phyloP scores from a whole-genome alignment of 352 stramenopile genomes.

The Phytophthora hybrid region DNA sequence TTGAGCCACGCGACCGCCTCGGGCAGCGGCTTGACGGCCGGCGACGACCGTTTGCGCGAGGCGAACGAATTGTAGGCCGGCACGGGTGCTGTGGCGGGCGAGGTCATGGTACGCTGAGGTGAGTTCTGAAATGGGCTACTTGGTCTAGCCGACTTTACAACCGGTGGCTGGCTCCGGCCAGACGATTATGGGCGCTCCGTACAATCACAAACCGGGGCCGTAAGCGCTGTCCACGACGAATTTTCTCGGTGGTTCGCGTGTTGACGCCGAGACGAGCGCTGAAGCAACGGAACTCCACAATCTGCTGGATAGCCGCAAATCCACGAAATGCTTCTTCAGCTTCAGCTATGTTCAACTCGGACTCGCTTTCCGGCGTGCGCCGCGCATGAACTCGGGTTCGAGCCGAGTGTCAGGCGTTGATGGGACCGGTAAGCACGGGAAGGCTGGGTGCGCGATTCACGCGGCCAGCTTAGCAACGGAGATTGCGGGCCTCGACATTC shows the following conservation, averaged over 20 bases:
- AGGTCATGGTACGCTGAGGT: conserved; percentile 24
- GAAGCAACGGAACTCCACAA: conserved; percentile 10
- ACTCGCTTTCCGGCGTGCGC: conserved; percentile 7
- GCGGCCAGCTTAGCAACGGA: background rate
- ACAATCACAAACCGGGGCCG: conserved; percentile 10
- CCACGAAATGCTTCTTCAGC: conserved; percentile 17
- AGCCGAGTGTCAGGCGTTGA: conserved; percentile 2
- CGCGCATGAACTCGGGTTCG: too few species aligned
- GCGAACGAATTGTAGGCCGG: conserved; percentile 35
- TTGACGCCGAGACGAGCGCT: conserved; percentile 15
- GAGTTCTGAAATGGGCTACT: conserved; percentile 38
- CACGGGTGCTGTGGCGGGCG: conserved; percentile 4
- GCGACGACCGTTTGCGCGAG: conserved; percentile 41
- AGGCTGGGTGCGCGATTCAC: conserved; percentile 5
- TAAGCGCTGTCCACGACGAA: conserved; percentile 14
- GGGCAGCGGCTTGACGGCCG: conserved; percentile 38
- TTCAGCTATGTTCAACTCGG: conserved; percentile 10
- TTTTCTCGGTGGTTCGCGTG: conserved; percentile 25
- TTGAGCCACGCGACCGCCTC: conserved; percentile 50
- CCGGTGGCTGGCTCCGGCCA: conserved; percentile 21
- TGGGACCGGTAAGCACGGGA: conserved; percentile 12
- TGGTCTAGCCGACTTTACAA: conserved; percentile 34
- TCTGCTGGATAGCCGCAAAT: conserved; percentile 38
- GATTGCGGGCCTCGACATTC: background rate
- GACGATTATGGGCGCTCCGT: conserved; percentile 22